phyloP scores from a whole-genome alignment of 2,329 filamentous ascomycete genomes.

The Xylariaceae sp. region DNA sequence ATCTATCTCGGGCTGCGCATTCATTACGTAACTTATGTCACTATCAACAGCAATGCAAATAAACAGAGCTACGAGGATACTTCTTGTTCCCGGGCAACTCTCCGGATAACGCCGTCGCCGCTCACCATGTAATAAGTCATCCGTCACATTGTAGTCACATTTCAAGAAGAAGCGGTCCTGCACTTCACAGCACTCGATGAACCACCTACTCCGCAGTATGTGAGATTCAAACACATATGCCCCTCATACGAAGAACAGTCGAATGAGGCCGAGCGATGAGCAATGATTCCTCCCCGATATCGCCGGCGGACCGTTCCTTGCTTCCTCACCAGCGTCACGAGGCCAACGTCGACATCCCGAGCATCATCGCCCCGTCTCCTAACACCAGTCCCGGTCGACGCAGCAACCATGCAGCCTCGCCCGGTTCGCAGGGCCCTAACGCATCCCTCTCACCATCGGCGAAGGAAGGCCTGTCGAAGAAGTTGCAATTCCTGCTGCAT shows the following conservation, averaged over 20 bases:
- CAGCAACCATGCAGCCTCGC: conserved; percentile 15
- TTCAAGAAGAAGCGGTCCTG: not conserved
- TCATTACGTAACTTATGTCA: too few species aligned
- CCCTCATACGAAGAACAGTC: conserved; percentile 27
- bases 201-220: conserved; percentile 29
- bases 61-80: too few species aligned
- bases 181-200: conserved; percentile 14
- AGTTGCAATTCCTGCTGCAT: conserved; percentile 56
- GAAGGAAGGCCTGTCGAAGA: conserved; percentile 43
- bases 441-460: conserved; percentile 28
- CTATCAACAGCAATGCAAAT: too few species aligned
- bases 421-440: conserved; percentile 19
- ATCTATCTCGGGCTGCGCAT: too few species aligned
- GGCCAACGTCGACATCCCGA: conserved; percentile 17
- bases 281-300: conserved; percentile 42
- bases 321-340: conserved; percentile 23
- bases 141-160: not conserved
- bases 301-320: conserved; percentile 34
- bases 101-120: conserved; percentile 4
- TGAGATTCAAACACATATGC: conserved; percentile 24
- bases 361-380: conserved; percentile 5
- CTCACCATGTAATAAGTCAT: not conserved
- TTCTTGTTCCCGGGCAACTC: not conserved
- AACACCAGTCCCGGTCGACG: conserved; percentile 3
- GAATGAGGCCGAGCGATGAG: conserved; percentile 42